These are phyloP conservation scores for Tetrastigma voinierianum DNA, from an alignment of 164 flowering plant genomes.

Conservation along the genomic window DNA sequence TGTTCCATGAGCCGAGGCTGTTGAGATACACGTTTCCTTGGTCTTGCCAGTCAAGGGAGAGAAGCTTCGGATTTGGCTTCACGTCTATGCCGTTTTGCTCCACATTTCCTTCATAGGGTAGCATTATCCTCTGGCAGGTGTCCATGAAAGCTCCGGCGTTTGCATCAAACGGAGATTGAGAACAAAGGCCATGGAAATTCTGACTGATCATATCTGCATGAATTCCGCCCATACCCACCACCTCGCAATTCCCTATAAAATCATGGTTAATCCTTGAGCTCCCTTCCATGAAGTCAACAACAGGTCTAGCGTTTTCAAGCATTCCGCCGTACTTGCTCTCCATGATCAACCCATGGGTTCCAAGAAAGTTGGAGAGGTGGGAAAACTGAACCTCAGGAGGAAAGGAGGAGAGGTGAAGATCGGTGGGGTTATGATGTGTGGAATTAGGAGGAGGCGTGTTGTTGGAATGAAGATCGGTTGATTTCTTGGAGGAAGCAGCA, in stretches of 20 bases:
- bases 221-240: conserved; percentile 36
- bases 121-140: conserved; percentile 38
- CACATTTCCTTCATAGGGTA: conserved; percentile 27
- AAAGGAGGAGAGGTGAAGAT: conserved; percentile 62
- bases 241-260: conserved; percentile 38
- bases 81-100: conserved; percentile 27
- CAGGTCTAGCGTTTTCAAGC: conserved; percentile 32
- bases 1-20: conserved; percentile 49
- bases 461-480: conserved; percentile 21
- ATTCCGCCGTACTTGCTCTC: conserved; percentile 28
- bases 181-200: conserved; percentile 30
- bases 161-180: conserved; percentile 34
- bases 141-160: conserved; percentile 16
- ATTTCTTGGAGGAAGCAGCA: conserved; percentile 35
- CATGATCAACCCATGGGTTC: conserved; percentile 20
- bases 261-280: conserved; percentile 30
- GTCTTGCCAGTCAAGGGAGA: conserved; percentile 71
- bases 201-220: conserved; percentile 20
- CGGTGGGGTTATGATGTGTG: conserved; percentile 25
- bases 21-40: conserved; percentile 43
- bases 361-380: conserved; percentile 29
- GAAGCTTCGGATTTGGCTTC: conserved; percentile 54
- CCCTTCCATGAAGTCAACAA: conserved; percentile 53
- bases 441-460: conserved; percentile 6
- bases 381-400: conserved; percentile 42